Base-by-base conservation (phyloP, 495 filamentous ascomycete species). In the Penicillium tannophilum region DNA sequence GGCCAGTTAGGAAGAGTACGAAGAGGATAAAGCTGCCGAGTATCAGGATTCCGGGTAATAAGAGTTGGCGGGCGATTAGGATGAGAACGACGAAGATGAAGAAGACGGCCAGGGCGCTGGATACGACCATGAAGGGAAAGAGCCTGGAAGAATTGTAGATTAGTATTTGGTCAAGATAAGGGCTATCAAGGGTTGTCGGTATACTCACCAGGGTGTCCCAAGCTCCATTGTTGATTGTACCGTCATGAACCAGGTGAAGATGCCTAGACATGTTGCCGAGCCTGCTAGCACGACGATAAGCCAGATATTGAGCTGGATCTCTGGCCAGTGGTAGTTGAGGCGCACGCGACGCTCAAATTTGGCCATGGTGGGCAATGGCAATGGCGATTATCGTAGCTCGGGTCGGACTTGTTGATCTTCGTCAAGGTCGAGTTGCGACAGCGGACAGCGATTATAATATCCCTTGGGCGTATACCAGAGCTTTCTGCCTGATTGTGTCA, bases 1-100 rank as follows among this genome's bases (percentile, higher is more conserved):
- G 76, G 1, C 93, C 93, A 7, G 93, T 91, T 47, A 97, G 79
- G 87, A 87, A 99, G 35, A 99, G 82, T 0, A 95, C 86, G 68
- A 97, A 94, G 55, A 97, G 86, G 64, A 99, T 89, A 79, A 99
- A 98, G 69, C 89, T 88, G 61, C 88, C 88, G 49, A 98, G 80
- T 66, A 98, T 86, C 62, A 99, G 90, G 67, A 97, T 88, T 46
- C 89, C 88, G 0, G 94, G 94, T 11, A 99, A 83, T 11, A 99
- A 83, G 39, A 90, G 87, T 2, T 90, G 84, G 55, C 91, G 86
- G 43, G 82, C 80, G 59, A 92, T 88, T 16, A 98, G 85, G 72
- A 77, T 81, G 54, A 93, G 75, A 54, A 94, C 77, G 12, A 88
- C 61, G 64, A 86, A 71, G 52, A 95, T 84, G 80, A 92, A 94